Base-by-base conservation (phyloP, 2,329 filamentous ascomycete genomes). In the Fusarium sp. region DNA sequence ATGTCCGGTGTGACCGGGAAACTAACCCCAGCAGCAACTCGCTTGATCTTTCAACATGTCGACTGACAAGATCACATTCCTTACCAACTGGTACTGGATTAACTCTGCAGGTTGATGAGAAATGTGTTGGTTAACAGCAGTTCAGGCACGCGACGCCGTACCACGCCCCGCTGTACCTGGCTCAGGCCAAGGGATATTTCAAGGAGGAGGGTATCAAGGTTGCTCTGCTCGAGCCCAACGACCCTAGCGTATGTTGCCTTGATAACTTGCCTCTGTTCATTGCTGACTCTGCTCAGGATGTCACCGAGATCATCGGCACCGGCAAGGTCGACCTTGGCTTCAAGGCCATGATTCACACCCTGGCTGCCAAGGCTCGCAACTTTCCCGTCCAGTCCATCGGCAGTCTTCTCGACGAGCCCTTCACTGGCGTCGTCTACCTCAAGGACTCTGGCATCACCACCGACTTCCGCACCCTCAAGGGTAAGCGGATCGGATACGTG, bases 311-410 rank as follows among this genome's bases (percentile, higher is more conserved):
- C 81, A 93, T 95, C 74, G 93, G 93, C 68, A 91, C 88, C 64
- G 91, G 90, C 70, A 94, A 94, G 80, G 91, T 94, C 59, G 92
- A 94, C 79, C 89, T 94, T 79, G 93, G 93, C 52, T 94, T 93
- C 88, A 95, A 94, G 83, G 93, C 93, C 74, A 94, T 95, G 93
- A 95, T 95, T 76, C 93, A 95, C 79, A 94, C 93, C 10, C 88
- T 95, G 69, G 93, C 92, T 65, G 93, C 93, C 80, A 94, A 94
- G 83, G 93, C 93, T 42, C 92, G 93, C 70, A 85, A 88, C 84
- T 95, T 93, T 80, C 93, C 93, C 0, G 90, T 95, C 60, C 84
- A 88, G 22, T 94, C 93, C 10, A 89, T 95, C 59, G 93, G 92
- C 42, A 93, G 91, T 34, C 89, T 95, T 4, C 90, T 95, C 61